Base-by-base conservation (phyloP, 208 protist genomes). In the Acanthamoeba sp. region DNA sequence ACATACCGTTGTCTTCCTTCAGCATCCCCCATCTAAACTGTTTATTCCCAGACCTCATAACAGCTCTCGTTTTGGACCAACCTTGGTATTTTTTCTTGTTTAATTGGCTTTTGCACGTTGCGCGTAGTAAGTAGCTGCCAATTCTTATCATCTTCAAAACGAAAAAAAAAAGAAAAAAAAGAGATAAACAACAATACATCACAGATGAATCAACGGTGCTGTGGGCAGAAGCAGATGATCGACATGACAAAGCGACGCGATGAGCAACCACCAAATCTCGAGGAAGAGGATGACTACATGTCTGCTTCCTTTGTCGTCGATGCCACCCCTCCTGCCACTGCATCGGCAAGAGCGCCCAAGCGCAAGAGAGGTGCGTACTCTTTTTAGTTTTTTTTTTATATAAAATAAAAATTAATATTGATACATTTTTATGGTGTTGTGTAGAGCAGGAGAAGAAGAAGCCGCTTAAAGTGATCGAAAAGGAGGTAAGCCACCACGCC, bases 211-310 rank as follows among this genome's bases (percentile, higher is more conserved):
- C 2, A 18, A 10, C 42, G 10, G 42, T 20, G 45, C 42, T 34
- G 29, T 14, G 36, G 4, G 29, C 22, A 2, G 4, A 18, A 52
- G 6, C 36, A 52, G 29, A 4, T 71, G 64, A 7, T 38, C 32
- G 64, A n/a, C 14, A 29, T 36, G 64, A n/a, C 18, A 2, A 14
- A 1, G 64, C 10, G 2, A 71, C 10, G 14, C 59, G 24, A 29
- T 38, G 10, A 9, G 10, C 29, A n/a, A 27, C 18, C 32, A 38
- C 29, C 2, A 18, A 6, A 1, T 6, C 10, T 36, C 5, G 64
- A 71, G 18, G 64, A 71, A 40, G 64, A 71, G 57, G 57, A 64
- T 16, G 64, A 71, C 64, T 71, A 71, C 32, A 71, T 71, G 64
- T 71, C 64, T n/a, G 64, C 64, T 36, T 9, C 64, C 27, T 71